A percentile compares a stretch with the other conserved stretches of the same genome.
Conservation (phyloP, 164 flowering plant genomes). For the Stephania yunnanensis region DNA sequence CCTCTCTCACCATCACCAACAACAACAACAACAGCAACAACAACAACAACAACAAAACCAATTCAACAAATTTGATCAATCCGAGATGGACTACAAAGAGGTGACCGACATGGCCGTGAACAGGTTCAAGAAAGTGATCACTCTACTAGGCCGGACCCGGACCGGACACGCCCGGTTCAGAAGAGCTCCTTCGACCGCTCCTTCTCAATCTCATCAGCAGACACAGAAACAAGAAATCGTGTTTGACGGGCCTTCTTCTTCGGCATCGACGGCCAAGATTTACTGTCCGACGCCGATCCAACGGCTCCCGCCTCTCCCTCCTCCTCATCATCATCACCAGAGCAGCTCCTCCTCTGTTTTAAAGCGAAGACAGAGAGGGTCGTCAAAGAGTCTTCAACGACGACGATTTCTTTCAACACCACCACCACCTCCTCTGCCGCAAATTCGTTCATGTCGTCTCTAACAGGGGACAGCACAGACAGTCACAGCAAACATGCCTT, state of each 20-base stretch:
- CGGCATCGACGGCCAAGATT: neutral
- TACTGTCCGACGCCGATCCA: slow-evolving; percentile 49
- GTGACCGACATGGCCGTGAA: slow-evolving; percentile 69
- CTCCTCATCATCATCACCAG: neutral
- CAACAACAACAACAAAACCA: neutral
- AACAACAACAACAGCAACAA: neutral
- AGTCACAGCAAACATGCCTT: slow-evolving; percentile 19
- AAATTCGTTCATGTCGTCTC: slow-evolving; percentile 44
- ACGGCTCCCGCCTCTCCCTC: slow-evolving; percentile 41
- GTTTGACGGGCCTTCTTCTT: neutral
- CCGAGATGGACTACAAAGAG: slow-evolving; percentile 39
- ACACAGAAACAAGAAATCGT: too few species aligned
- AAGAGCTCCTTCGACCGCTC: slow-evolving; percentile 40
- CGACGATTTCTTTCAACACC: slow-evolving; percentile 24
- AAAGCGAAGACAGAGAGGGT: neutral
- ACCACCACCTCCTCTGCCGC: slow-evolving; percentile 34
- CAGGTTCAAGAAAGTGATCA: slow-evolving; percentile 70
- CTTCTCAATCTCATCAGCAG: neutral
- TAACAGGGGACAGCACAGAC: slow-evolving; percentile 37
- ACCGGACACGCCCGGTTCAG: slow-evolving; percentile 96
- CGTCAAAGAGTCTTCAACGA: neutral
- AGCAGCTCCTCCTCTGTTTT: neutral
- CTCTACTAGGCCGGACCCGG: slow-evolving; percentile 60
- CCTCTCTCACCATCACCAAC: neutral
- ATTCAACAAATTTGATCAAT: neutral